Evolutionary conservation across 495 filamentous ascomycete species (phyloP), one percentile per base, ranked within the genome.

Genomic region (Penicillium tannophilum): DNA sequence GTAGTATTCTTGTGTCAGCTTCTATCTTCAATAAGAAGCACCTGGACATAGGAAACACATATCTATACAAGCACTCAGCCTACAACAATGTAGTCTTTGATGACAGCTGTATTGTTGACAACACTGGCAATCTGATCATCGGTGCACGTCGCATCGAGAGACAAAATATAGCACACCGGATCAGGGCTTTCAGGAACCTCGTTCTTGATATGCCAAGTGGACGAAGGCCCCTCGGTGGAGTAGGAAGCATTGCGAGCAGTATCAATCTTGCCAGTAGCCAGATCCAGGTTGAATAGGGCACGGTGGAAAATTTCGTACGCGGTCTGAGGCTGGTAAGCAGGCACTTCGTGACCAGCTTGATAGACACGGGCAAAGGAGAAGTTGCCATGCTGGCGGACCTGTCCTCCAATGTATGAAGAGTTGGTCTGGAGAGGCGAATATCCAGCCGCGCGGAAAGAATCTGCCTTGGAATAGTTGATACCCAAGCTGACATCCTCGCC

Each of bases 341-440:
- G 84, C 1, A 87, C 80, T 64, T 86, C 82, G 61, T 87, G 85
- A 6, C 85, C 85, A 6, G 83, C 77, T 53, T 88, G 63, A 64
- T 79, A 88, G 42, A 88, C 78, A 2, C 85, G 78, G 14, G 76
- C 73, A 71, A 88, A 88, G 16, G 78, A 80, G 66, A 87, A 82
- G 63, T 82, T 79, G 33, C 82, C 82, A 63, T 80, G 71, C 65
- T 88, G 84, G 11, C 81, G 79, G 2, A 86, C 84, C 50, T 78
- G 67, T 23, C 85, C 82, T 16, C 78, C 79, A 20, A 76, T 65
- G 50, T 78, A 78, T 11, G 73, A 69, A 9, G 63, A 59, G 55
- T 78, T 82, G n/a, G 76, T 76, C 19, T 55, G 66, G n/a, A 84
- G 59, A 28, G 77, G 67, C 20, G 77, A 65, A 56, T 84, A 84